Percentiles rank a stretch among this genome's conserved stretches.
These are phyloP conservation scores for Chenopodium album DNA, from an alignment of 148 eudicot species.

Conservation along the genomic window DNA sequence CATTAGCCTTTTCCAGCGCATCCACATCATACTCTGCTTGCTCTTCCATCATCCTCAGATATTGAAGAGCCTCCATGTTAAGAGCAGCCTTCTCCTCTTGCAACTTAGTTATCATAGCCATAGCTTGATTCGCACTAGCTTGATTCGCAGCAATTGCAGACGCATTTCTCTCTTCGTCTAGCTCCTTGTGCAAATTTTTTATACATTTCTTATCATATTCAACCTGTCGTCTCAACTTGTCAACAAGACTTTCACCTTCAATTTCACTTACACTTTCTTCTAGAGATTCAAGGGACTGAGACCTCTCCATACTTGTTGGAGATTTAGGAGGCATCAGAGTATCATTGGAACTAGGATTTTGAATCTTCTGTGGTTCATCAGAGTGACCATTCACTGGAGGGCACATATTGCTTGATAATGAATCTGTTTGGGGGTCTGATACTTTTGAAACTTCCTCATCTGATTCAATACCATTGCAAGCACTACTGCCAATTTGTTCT, in stretches of 20 bases:
- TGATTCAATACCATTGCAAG: constrained; percentile 18
- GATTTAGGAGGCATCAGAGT: constrained; percentile 22
- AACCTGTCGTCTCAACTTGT: constrained; percentile 45
- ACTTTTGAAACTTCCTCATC: constrained; percentile 23
- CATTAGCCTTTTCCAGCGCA: constrained; percentile 63
- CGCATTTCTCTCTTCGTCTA: constrained; percentile 79
- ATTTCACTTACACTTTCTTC: constrained; percentile 43
- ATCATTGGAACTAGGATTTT: constrained; percentile 25
- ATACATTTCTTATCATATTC: constrained; percentile 39
- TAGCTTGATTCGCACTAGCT: constrained; percentile 68
- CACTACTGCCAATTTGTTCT: constrained; percentile 17
- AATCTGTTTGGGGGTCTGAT: constrained; percentile 3
- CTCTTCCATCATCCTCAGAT: constrained; percentile 83
- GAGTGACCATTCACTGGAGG: constrained; percentile 19
- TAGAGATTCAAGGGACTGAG: constrained; percentile 40
- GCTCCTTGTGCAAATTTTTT: constrained; percentile 50
- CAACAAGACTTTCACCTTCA: constrained; percentile 47
- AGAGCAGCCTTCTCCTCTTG: constrained; percentile 82
- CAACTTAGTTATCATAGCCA: constrained; percentile 87
- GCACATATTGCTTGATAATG: constrained; percentile 13
- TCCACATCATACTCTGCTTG: constrained; percentile 78
- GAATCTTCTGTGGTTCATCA: constrained; percentile 30
- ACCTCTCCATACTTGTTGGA: constrained; percentile 33
- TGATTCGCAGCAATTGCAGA: constrained; percentile 63
- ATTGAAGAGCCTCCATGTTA: constrained; percentile 80